Base-by-base conservation (phyloP, 768 basidiomycete species). In the Boletus vinaceobasis region DNA sequence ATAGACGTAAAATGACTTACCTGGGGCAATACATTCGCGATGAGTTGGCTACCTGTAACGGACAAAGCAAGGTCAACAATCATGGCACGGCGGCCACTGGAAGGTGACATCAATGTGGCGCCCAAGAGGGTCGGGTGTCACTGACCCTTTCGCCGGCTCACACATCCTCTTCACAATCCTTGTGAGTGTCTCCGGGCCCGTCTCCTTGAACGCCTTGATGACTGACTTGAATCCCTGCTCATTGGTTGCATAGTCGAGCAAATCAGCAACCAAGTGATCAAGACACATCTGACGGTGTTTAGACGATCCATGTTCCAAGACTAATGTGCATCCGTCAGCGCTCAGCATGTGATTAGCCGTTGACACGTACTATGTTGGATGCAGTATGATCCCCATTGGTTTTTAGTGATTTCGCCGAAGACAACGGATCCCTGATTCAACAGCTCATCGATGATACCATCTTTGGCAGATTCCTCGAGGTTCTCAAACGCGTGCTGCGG, bases 201-300 rank as follows among this genome's bases (percentile, higher is more conserved):
- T 87, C 71, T 92, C 90, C 68, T 93, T 93, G 54, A 93, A 75
- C 31, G 89, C 89, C 73, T 93, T 93, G 44, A 84, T 88, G 56
- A 93, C 82, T 15, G 87, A 90, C 73, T 93, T 93, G 62, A 85
- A 80, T n/a, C 91, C 91, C 70, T 93, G 90, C 63, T 92, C 88
- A 63, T 84, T 87, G 21, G 85, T 88, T 2, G 90, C 80, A 62
- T 86, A 92, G 60, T 90, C 87, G 37, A 88, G 80, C 26, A 93
- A 74, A n/a, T 87, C 88, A 10, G 77, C 77, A 40, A 92, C 73
- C 43, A 93, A 78, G 65, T 90, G 87, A 45, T 89, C 83, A n/a
- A 92, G 74, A 15, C 90, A 84, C 79, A 88, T 82, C 39, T 81
- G 75, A 52, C 85, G 84, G 63, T 92, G 86, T 63, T 83, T 81